These are phyloP conservation scores for Aspergillus campestris DNA, from an alignment of 495 filamentous ascomycete species.

Conservation along the genomic window DNA sequence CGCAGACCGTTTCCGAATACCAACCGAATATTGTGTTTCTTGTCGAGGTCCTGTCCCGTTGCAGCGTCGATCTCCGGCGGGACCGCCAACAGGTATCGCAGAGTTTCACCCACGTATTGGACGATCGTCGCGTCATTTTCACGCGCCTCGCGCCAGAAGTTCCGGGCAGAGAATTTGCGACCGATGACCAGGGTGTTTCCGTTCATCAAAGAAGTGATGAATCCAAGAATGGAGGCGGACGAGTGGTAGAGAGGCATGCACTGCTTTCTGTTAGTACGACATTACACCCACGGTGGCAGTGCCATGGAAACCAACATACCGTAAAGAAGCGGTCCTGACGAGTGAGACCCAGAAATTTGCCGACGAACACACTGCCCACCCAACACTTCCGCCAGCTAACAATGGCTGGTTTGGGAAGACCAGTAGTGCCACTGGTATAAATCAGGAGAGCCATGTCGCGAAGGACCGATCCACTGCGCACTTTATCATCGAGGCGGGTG, in stretches of 20 bases:
- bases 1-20: constrained; percentile 90
- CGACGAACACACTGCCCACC: constrained; percentile 44
- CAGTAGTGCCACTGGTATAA: constrained; percentile 84
- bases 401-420: constrained; percentile 84
- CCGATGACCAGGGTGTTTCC: constrained; percentile 64
- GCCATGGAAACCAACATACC: constrained; percentile 30
- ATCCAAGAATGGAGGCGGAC: constrained; percentile 66
- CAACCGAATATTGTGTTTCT: constrained; percentile 64
- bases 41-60: constrained; percentile 68
- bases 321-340: constrained; percentile 73
- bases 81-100: constrained; percentile 76
- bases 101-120: constrained; percentile 94
- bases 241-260: constrained; percentile 95
- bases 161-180: constrained; percentile 71
- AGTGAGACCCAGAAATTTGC: constrained; percentile 46
- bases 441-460: constrained; percentile 66
- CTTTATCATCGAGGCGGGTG: constrained; percentile 54
- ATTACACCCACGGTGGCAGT: too few species aligned
- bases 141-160: constrained; percentile 76
- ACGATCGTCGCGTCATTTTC: constrained; percentile 68
- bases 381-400: constrained; percentile 67
- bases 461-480: constrained; percentile 40
- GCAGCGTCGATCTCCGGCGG: constrained; percentile 53
- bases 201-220: constrained; percentile 47
- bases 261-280: constrained; percentile 24